phyloP scores from a whole-genome alignment of 768 basidiomycete genomes.

The Mrakia frigida region DNA sequence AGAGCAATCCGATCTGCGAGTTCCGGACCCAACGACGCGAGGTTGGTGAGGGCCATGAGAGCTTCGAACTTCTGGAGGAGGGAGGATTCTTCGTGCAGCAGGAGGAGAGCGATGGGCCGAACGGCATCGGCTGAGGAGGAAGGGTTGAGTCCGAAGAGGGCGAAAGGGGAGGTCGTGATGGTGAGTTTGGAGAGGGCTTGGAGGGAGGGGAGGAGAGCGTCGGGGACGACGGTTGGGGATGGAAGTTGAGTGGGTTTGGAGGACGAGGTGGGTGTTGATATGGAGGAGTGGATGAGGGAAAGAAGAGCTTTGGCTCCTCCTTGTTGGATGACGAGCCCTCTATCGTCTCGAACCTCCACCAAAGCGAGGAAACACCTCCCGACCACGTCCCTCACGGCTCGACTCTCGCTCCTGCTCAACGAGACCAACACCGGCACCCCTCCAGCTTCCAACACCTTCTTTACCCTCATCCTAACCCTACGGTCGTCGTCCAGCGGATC shows the following conservation, averaged over 20 bases:
- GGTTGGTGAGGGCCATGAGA: constrained; percentile 92
- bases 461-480: constrained; percentile 60
- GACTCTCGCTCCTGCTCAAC: constrained; percentile 60
- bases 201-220: constrained; percentile 49
- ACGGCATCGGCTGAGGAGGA: constrained; percentile 65
- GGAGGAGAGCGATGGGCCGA: constrained; percentile 66
- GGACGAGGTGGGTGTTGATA: not conserved
- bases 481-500: constrained; percentile 59
- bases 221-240: not conserved
- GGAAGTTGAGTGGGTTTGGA: not conserved
- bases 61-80: constrained; percentile 85
- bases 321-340: constrained; percentile 68
- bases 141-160: constrained; percentile 82
- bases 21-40: constrained; percentile 69
- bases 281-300: not conserved
- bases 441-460: constrained; percentile 57
- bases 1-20: constrained; percentile 64
- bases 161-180: constrained; percentile 83
- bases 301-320: constrained; percentile 60
- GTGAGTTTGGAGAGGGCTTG: constrained; percentile 89
- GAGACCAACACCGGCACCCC: constrained; percentile 59
- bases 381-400: constrained; percentile 55
- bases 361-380: constrained; percentile 65
- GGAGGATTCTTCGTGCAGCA: constrained; percentile 62
- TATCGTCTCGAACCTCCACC: constrained; percentile 68